phyloP scores from a whole-genome alignment of 768 basidiomycete genomes.

The Suillus cothurnatus region DNA sequence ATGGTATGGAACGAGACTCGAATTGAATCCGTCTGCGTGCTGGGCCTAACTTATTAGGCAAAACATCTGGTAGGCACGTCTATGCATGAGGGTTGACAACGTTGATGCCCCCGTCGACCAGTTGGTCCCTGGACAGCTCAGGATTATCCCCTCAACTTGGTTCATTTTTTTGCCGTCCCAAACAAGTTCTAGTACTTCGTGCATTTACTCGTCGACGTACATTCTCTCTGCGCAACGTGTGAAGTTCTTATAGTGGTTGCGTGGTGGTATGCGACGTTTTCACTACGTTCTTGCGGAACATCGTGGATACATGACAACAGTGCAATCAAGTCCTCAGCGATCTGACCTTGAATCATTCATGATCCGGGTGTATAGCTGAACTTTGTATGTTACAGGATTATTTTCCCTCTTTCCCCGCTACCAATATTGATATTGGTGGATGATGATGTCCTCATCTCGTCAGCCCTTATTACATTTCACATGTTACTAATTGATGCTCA shows the following conservation, averaged over 20 bases:
- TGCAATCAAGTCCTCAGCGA: not conserved
- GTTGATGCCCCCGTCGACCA: no score
- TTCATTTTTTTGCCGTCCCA: not conserved
- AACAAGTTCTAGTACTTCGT: not conserved
- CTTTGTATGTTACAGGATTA: not conserved
- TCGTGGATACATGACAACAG: not conserved
- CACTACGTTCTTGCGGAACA: not conserved
- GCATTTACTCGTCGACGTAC: not conserved
- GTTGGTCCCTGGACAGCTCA: not conserved
- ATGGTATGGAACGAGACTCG: not conserved
- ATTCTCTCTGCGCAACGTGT: not conserved
- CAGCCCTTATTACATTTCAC: not conserved
- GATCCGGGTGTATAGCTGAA: not conserved
- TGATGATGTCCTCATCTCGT: not conserved
- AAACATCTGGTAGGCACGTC: not conserved
- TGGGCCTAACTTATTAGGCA: not conserved
- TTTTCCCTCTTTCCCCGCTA: not conserved
- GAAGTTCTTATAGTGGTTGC: not conserved
- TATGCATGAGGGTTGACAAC: not conserved
- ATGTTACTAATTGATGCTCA: not conserved
- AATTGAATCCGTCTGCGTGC: not conserved
- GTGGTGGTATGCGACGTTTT: not conserved
- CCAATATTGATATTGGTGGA: not conserved
- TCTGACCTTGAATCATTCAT: not conserved
- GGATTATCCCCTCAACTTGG: not conserved